phyloP scores from a whole-genome alignment of 441 rosid genomes.

The Jatropha multifida region DNA sequence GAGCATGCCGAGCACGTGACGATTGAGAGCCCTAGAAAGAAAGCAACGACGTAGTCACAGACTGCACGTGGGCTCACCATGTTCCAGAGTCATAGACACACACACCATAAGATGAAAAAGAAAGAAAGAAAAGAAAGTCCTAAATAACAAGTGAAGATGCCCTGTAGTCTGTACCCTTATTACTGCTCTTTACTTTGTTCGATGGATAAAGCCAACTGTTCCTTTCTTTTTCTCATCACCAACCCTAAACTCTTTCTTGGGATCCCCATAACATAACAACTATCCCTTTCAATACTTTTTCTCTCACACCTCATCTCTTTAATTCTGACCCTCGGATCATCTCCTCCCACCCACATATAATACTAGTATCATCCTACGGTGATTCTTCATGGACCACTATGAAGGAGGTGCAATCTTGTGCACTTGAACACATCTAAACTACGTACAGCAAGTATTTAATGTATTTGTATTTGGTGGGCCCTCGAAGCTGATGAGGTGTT shows the following conservation, averaged over 20 bases:
- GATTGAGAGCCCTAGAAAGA: conserved; percentile 14
- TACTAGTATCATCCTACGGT: background rate
- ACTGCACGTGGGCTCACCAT: conserved; percentile 30
- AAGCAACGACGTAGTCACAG: conserved; percentile 13
- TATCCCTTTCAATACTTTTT: background rate
- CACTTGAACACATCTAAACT: conserved; percentile 23
- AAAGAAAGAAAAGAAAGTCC: background rate
- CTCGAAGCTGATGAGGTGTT: background rate
- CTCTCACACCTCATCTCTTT: background rate
- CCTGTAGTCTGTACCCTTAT: background rate
- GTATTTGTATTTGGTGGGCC: background rate
- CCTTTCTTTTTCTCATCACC: background rate
- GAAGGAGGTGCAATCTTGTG: background rate
- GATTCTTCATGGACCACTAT: conserved; percentile 14
- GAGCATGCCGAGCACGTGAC: conserved; percentile 4
- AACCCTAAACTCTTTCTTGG: conserved; percentile 8
- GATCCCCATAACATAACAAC: conserved; percentile 14
- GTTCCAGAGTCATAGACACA: background rate
- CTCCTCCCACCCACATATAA: background rate
- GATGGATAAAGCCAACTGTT: background rate
- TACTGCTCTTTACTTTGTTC: background rate
- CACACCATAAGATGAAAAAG: background rate
- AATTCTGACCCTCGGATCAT: conserved; percentile 1
- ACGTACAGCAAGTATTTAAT: too few species aligned
- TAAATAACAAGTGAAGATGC: conserved; percentile 10